Percentiles rank a stretch among this genome's conserved stretches.
Conservation (phyloP, 2,329 filamentous ascomycete genomes). For the Scedosporium aurantiacum region DNA sequence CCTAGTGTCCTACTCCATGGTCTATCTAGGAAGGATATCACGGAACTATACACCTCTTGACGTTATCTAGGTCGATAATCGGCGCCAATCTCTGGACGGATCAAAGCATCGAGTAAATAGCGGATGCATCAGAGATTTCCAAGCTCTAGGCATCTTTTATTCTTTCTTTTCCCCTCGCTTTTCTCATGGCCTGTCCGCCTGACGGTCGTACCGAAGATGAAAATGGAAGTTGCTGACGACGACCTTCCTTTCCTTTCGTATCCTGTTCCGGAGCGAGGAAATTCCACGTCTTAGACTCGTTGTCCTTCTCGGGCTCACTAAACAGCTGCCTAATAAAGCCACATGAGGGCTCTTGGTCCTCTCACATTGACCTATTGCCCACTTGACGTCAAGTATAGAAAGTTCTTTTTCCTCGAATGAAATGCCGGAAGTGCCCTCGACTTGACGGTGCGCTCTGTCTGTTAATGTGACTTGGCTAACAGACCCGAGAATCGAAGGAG, state of each 20-base stretch:
- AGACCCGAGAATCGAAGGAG: neutral
- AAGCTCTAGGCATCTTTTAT: neutral
- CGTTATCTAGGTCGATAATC: neutral
- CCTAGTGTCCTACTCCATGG: too few species aligned
- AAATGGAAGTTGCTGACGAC: neutral
- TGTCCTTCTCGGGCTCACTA: neutral
- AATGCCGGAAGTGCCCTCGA: neutral
- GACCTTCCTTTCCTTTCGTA: neutral
- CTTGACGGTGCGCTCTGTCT: neutral
- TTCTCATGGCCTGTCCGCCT: neutral
- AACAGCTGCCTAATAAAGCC: neutral
- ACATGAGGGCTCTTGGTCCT: neutral
- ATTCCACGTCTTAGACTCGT: neutral
- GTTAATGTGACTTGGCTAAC: neutral
- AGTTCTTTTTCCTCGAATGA: neutral
- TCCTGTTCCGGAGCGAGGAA: neutral
- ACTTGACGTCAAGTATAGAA: too few species aligned
- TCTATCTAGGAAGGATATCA: neutral
- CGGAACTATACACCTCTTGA: neutral
- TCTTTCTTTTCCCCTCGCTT: neutral
- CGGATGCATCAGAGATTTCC: neutral
- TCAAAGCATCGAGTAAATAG: neutral
- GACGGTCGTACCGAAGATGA: neutral
- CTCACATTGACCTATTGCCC: too few species aligned
- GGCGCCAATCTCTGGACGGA: neutral